Percentiles rank a stretch among this genome's conserved stretches.
These are phyloP conservation scores for Trichoderma asperellum DNA, from an alignment of 2,329 filamentous ascomycete species.

Conservation along the genomic window DNA sequence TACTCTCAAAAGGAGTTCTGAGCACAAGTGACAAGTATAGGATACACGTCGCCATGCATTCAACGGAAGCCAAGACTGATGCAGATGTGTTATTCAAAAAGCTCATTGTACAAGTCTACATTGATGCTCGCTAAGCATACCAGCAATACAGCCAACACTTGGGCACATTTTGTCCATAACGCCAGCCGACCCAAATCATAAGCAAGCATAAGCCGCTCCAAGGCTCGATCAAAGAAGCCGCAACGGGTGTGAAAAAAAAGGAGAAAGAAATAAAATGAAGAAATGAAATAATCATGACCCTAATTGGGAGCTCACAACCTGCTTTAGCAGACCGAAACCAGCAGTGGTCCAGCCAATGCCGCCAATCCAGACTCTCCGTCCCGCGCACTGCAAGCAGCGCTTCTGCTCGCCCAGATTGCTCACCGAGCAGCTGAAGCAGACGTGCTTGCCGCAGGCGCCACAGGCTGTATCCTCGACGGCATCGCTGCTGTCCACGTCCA, in stretches of 20 bases:
- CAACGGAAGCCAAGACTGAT: not conserved
- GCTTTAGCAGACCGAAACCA: slow-evolving; percentile 35
- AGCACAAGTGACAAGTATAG: not conserved
- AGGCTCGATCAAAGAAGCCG: not conserved
- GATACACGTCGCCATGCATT: not conserved
- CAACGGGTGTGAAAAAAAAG: too few relatives aligned
- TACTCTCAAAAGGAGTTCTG: not conserved
- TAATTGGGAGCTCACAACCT: not conserved
- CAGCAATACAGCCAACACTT: slow-evolving; percentile 14
- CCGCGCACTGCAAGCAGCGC: slow-evolving; percentile 58
- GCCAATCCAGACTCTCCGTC: slow-evolving; percentile 37
- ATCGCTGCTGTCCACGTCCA: slow-evolving; percentile 45
- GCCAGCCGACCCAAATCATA: slow-evolving; percentile 5
- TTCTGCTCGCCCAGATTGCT: slow-evolving; percentile 60
- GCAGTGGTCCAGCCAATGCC: slow-evolving; percentile 32
- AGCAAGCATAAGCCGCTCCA: not conserved
- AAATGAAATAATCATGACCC: not conserved
- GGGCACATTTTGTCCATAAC: slow-evolving; percentile 8
- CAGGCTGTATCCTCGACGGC: slow-evolving; percentile 45
- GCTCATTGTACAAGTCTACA: slow-evolving; percentile 5
- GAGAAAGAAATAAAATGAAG: not conserved
- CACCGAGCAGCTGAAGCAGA: slow-evolving; percentile 64
- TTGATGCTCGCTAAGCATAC: slow-evolving; percentile 3
- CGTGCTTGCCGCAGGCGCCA: slow-evolving; percentile 56
- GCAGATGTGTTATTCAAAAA: not conserved